Evolutionary conservation across 768 basidiomycete species (phyloP), one percentile per base, ranked within the genome.

Genomic region (Nevesoporus exiguus): DNA sequence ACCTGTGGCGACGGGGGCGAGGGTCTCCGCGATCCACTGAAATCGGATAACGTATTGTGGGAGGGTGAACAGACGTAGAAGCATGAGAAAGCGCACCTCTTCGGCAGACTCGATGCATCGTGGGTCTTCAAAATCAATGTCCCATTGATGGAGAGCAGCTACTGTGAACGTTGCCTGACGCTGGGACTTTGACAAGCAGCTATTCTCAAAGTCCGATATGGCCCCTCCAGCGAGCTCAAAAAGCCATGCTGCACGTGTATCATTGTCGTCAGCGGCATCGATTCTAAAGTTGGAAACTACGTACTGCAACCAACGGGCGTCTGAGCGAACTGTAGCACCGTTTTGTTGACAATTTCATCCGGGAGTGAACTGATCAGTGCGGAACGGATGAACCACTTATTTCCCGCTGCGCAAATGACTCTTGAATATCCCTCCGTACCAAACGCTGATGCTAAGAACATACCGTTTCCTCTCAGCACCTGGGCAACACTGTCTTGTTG

Each of bases 401-500:
- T 77, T 9, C 89, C 88, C 39, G 83, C 89, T 90, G 63, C 22
- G 49, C 10, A 9, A 31, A 19, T 11, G 40, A 44, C 14, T 11
- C 10, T n/a, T 63, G 8, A 59, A 17, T 42, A 36, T 8, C 7
- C 7, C 21, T n/a, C 5, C 10, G 7, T 7, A 27, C 17, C 11
- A 53, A 27, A 31, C 3, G 5, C 25, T 10, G 11, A 42, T 19
- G 11, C 21, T 0, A 30, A 39, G 51, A 43, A 69, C 76, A 49
- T 52, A 90, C 92, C 85, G 76, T 82, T 90, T 54, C 88, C 93
- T 57, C 90, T 84, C 51, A 97, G 72, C 8, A 95, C 86, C 70
- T 95, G 92, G 13, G 91, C 91, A 9, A 96, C 86, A 54, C 91
- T 93, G 62, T 93, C 88, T 71, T 96, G 94, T 67, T 97, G 94